Evolutionary conservation across 2,329 filamentous ascomycete genomes (phyloP), one percentile per base, ranked within the genome.

Genomic region (Cordyceps pruinosa): DNA sequence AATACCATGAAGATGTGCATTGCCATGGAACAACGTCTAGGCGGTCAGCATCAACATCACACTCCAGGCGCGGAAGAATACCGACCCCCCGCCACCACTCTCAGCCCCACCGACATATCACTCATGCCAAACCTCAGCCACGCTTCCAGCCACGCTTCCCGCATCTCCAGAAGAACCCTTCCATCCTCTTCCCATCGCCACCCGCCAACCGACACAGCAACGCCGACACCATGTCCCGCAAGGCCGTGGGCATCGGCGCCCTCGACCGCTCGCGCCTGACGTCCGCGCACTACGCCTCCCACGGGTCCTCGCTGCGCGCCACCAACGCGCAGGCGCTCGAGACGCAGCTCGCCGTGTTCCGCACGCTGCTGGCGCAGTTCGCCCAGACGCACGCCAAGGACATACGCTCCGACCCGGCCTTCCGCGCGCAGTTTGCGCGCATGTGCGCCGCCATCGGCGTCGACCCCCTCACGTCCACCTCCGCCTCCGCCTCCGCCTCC

Each of bases 371-470:
- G 6, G 91, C 97, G 75, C 91, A 95, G 72, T 99, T 99, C 73
- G 90, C 92, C 45, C 82, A 93, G 67, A 96, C 93, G 50, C 94
- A 99, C 79, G 89, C 88, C 64, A 91, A 92, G 69, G 94, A 96
- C 66, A 99, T 99, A 59, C 92, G 93, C 61, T 96, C 91, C 2
- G 92, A 97, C 70, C 94, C 94, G 6, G 87, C 85, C 9, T 99
- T 99, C 73, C 90, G 94, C 60, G 91, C 93, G 34, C 93, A 99
- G 73, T 99, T 99, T 69, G 93, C 94, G 3, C 90, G 93, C 70
- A 99, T 99, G 94, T 99, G 94, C 75, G 85, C 91, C 66, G 91
- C 92, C 61, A 97, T 99, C 64, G 94, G 94, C 49, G 91, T 99
- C 13, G 94, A 99, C 71, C 95, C 94, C 2, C 79, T 99, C 19